Conservation (phyloP, 768 basidiomycete genomes). For the Trametes gibbosa region DNA sequence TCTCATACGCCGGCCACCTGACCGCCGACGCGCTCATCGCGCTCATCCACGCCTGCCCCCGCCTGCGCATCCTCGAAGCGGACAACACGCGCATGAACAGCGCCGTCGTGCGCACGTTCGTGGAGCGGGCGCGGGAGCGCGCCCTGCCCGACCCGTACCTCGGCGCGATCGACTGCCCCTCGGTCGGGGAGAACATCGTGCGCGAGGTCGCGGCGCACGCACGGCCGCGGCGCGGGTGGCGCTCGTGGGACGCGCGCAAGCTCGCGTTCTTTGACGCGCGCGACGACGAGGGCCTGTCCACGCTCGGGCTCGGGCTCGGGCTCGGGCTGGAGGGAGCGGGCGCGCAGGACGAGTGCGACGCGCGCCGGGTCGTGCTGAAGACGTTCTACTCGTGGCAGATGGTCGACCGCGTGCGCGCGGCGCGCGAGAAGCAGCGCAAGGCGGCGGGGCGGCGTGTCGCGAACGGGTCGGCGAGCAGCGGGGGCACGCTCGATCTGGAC, state of each 20-base stretch:
- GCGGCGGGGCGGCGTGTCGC: slow-evolving; percentile 38
- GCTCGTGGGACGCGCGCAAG: slow-evolving; percentile 68
- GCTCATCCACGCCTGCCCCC: slow-evolving; percentile 63
- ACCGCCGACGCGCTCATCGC: slow-evolving; percentile 60
- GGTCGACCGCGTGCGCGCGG: slow-evolving; percentile 70
- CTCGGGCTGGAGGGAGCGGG: slow-evolving; percentile 35
- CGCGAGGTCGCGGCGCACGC: slow-evolving; percentile 58
- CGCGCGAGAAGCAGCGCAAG: slow-evolving; percentile 67
- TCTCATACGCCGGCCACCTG: slow-evolving; percentile 66
- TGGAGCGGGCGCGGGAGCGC: slow-evolving; percentile 51
- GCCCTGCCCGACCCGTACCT: slow-evolving; percentile 49
- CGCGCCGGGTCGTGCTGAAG: slow-evolving; percentile 69
- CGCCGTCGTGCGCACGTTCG: slow-evolving; percentile 62
- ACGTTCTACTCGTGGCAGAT: slow-evolving; percentile 86
- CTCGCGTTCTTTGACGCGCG: slow-evolving; percentile 68
- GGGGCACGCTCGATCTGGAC: slow-evolving; percentile 14
- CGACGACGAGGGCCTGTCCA: slow-evolving; percentile 69
- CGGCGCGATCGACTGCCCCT: slow-evolving; percentile 75
- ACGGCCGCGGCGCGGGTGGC: slow-evolving; percentile 72
- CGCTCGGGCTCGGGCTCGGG: no score
- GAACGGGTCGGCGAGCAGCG: slow-evolving; percentile 35
- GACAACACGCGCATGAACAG: slow-evolving; percentile 77
- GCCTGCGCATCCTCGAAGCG: slow-evolving; percentile 65
- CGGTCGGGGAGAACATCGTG: slow-evolving; percentile 56
- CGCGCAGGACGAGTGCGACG: slow-evolving; percentile 76